Conservation (phyloP, 306 rosid species). For the Acacia acuminata region DNA sequence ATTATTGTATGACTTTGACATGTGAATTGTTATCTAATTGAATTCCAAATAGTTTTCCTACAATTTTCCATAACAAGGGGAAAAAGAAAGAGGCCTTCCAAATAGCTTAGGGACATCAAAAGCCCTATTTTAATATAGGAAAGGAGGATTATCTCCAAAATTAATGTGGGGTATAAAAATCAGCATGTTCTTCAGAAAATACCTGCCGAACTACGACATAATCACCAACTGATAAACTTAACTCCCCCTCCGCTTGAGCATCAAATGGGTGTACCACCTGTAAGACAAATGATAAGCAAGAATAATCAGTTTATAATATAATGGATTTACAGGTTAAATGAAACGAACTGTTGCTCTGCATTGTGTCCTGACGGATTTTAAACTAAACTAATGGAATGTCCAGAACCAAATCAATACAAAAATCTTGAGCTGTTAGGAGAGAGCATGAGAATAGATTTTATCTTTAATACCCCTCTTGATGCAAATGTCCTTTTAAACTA, state of each 20-base stretch:
- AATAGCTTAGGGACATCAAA: background rate
- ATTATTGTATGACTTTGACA: background rate
- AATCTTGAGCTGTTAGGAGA: background rate
- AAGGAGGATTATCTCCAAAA: background rate
- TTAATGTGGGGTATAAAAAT: constrained; percentile 3
- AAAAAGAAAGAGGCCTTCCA: background rate
- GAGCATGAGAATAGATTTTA: background rate
- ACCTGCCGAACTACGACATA: constrained; percentile 86
- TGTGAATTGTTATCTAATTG: background rate
- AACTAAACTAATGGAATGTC: background rate
- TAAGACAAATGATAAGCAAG: constrained; percentile 26
- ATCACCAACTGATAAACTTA: constrained; percentile 75
- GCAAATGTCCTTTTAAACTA: background rate
- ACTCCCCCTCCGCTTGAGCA: constrained; percentile 86
- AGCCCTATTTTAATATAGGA: background rate
- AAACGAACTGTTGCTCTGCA: background rate
- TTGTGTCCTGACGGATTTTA: background rate
- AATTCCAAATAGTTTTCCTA: background rate
- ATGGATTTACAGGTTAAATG: background rate
- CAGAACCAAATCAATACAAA: background rate
- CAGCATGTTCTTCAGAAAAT: constrained; percentile 25
- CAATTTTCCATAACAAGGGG: background rate
- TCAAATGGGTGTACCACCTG: constrained; percentile 91
- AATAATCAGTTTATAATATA: constrained; percentile 19
- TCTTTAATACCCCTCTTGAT: background rate